These are phyloP conservation scores for Grosmannia penicillata DNA, from an alignment of 2,329 filamentous ascomycete species.

Conservation along the genomic window DNA sequence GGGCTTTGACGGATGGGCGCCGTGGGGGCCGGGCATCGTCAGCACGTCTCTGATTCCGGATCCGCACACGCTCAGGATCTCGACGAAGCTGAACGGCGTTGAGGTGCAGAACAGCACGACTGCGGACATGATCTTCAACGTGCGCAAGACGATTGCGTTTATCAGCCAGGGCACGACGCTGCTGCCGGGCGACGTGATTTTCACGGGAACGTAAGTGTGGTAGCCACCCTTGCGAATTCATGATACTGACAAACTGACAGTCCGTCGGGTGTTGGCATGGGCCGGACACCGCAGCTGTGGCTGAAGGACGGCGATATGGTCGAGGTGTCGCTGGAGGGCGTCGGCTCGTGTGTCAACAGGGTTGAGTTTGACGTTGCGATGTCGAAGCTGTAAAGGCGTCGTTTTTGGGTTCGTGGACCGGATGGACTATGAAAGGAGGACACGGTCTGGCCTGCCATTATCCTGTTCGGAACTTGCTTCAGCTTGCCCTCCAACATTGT, in stretches of 20 bases:
- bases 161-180: slow-evolving; percentile 48
- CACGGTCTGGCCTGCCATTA: too few relatives aligned
- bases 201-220: slow-evolving; percentile 43
- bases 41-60: slow-evolving; percentile 37
- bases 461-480: too few relatives aligned
- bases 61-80: slow-evolving; percentile 40
- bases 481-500: too few relatives aligned
- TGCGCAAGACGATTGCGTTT: slow-evolving; percentile 43
- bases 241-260: slow-evolving; percentile 17
- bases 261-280: slow-evolving; percentile 58
- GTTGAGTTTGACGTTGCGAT: slow-evolving; percentile 26
- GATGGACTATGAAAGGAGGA: too few relatives aligned
- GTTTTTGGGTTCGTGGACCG: too few relatives aligned
- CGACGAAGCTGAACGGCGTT: slow-evolving; percentile 44
- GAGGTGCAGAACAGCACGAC: slow-evolving; percentile 43
- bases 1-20: slow-evolving; percentile 63
- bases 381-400: slow-evolving; percentile 22
- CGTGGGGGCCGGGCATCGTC: slow-evolving; percentile 58
- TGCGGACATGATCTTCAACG: slow-evolving; percentile 47
- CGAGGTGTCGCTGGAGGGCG: slow-evolving; percentile 50
- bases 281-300: slow-evolving; percentile 50
- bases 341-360: slow-evolving; percentile 44
- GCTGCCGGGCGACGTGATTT: slow-evolving; percentile 49
- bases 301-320: slow-evolving; percentile 56
- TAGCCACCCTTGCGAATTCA: too few relatives aligned